Evolutionary conservation across 306 rosid species (phyloP).

Genomic region (Canavalia gladiata): DNA sequence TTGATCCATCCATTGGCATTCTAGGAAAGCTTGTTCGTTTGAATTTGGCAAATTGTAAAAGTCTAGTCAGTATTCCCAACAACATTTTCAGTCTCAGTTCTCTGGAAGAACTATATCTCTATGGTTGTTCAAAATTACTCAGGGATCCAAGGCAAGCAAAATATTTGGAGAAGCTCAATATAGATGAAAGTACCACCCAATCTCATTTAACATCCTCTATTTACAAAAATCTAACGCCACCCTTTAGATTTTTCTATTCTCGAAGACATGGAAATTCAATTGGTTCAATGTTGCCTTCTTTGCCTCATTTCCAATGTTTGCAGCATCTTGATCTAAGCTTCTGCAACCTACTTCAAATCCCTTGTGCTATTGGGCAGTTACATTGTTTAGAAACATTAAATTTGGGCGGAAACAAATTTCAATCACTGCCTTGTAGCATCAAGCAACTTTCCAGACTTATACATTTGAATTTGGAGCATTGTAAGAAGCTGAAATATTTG

Average conservation of each 20-base stretch:
- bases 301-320: background rate
- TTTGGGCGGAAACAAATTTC: conserved; percentile 23
- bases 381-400: background rate
- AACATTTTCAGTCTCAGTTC: background rate
- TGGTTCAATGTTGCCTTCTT: background rate
- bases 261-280: background rate
- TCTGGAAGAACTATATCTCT: background rate
- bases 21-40: background rate
- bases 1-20: conserved; percentile 17
- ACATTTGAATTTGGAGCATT: background rate
- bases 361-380: conserved; percentile 27
- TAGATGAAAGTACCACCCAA: background rate
- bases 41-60: background rate
- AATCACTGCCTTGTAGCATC: conserved; percentile 1
- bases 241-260: background rate
- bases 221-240: background rate
- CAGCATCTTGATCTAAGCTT: background rate
- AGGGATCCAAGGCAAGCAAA: background rate
- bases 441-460: background rate
- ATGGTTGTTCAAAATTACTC: conserved; percentile 1
- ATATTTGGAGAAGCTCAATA: background rate
- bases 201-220: background rate
- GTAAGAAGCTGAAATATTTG: background rate
- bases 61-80: background rate
- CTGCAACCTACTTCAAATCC: conserved; percentile 34